These are phyloP conservation scores for Skeletonema menzelii DNA, from an alignment of 108 stramenopile species.

Conservation along the genomic window DNA sequence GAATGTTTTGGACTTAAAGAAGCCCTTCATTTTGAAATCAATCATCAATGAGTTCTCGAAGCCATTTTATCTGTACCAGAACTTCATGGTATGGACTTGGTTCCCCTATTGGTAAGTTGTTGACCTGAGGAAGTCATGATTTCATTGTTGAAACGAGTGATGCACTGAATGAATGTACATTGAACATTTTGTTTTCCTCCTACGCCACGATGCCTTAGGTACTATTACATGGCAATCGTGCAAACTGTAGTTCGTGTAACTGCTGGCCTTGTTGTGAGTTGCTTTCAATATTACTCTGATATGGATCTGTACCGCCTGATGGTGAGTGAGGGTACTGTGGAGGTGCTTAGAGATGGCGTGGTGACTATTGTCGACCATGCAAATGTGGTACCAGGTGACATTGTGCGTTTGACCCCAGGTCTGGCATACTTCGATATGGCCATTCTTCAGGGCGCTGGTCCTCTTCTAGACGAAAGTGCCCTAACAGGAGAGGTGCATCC, in stretches of 20 bases:
- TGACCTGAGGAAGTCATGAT: background rate
- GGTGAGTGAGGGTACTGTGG: conserved; percentile 45
- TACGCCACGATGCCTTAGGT: conserved; percentile 21
- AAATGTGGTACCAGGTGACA: conserved; percentile 65
- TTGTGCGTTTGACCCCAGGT: conserved; percentile 48
- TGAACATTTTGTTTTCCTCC: background rate
- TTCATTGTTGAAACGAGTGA: background rate
- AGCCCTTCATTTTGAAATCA: conserved; percentile 40
- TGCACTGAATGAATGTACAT: background rate
- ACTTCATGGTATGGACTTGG: conserved; percentile 70
- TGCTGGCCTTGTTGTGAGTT: conserved; percentile 48
- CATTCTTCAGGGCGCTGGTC: conserved; percentile 28
- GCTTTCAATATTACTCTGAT: conserved; percentile 54
- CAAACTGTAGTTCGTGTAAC: conserved; percentile 34
- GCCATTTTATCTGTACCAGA: conserved; percentile 69
- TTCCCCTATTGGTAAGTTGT: conserved; percentile 27
- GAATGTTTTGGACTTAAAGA: conserved; percentile 53
- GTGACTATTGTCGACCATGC: conserved; percentile 30
- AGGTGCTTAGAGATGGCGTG: conserved; percentile 55
- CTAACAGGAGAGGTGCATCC: conserved; percentile 68
- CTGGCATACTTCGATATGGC: conserved; percentile 61
- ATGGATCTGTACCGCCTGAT: conserved; percentile 48
- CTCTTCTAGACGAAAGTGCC: conserved; percentile 66
- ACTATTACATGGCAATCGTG: conserved; percentile 67
- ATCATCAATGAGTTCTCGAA: conserved; percentile 55